Conservation (phyloP, 2,329 filamentous ascomycete genomes). For the Trichoderma guizhouense region DNA sequence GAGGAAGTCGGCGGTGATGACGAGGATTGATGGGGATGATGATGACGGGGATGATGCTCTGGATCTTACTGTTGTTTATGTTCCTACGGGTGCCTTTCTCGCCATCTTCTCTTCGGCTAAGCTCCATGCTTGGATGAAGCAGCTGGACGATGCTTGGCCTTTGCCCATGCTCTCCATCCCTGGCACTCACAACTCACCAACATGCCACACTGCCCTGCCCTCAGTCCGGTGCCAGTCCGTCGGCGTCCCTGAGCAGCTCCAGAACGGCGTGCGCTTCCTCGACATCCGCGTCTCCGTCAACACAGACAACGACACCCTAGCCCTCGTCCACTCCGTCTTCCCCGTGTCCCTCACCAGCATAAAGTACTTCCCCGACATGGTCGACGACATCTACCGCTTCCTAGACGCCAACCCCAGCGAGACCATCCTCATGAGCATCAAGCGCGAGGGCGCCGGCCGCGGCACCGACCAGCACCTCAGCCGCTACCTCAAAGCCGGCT, state of each 20-base stretch:
- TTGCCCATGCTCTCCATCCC: constrained; percentile 84
- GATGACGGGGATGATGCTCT: constrained; percentile 42
- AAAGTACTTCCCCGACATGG: constrained; percentile 73
- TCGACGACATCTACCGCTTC: constrained; percentile 70
- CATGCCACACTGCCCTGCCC: constrained; percentile 77
- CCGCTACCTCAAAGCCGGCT: constrained; percentile 68
- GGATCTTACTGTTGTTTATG: constrained; percentile 65
- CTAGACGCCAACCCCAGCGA: constrained; percentile 75
- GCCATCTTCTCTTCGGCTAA: constrained; percentile 68
- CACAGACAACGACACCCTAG: constrained; percentile 60
- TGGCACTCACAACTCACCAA: constrained; percentile 93
- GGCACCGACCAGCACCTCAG: constrained; percentile 77
- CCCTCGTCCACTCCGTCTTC: constrained; percentile 87
- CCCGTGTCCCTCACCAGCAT: constrained; percentile 79
- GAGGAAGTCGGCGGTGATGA: constrained; percentile 58
- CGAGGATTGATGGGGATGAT: constrained; percentile 40
- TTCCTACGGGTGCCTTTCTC: constrained; percentile 53
- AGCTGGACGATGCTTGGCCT: constrained; percentile 67
- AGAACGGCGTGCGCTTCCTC: constrained; percentile 90
- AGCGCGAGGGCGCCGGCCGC: constrained; percentile 83
- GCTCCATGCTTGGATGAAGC: constrained; percentile 75
- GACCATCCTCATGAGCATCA: constrained; percentile 80
- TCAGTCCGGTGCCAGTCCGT: constrained; percentile 92
- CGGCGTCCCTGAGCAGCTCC: constrained; percentile 70
- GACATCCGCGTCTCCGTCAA: constrained; percentile 72